Conservation (phyloP, 495 filamentous ascomycete genomes). For the Hypoxylon rickii region DNA sequence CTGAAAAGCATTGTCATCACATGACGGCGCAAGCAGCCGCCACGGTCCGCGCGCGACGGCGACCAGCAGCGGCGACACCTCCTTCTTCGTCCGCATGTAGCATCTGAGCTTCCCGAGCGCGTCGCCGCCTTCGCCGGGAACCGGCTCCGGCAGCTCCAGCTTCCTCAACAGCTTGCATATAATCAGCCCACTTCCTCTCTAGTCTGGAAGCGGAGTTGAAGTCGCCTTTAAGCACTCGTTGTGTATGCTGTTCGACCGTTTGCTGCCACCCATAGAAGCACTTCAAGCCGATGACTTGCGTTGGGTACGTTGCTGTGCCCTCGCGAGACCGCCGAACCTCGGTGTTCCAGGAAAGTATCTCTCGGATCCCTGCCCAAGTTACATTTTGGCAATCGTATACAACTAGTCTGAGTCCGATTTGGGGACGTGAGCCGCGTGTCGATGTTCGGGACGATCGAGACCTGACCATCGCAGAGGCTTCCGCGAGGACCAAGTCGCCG, state of each 20-base stretch:
- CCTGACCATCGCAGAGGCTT: constrained; percentile 78
- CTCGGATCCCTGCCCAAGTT: constrained; percentile 90
- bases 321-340: constrained; percentile 55
- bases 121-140: constrained; percentile 67
- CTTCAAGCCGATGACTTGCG: constrained; percentile 81
- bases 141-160: constrained; percentile 66
- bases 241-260: constrained; percentile 89
- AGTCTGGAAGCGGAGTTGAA: constrained; percentile 69
- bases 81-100: constrained; percentile 80
- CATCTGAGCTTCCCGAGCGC: constrained; percentile 76
- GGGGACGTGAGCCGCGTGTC: constrained; percentile 47
- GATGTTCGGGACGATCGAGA: constrained; percentile 60
- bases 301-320: constrained; percentile 58
- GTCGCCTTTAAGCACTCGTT: constrained; percentile 78
- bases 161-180: constrained; percentile 91
- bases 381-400: constrained; percentile 89
- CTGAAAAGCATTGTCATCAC: constrained; percentile 42
- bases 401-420: constrained; percentile 72
- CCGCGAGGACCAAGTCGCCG: constrained; percentile 83
- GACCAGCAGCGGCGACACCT: constrained; percentile 50
- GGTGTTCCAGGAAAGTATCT: constrained; percentile 82
- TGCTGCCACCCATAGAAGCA: constrained; percentile 96
- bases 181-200: constrained; percentile 90
- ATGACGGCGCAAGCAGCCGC: constrained; percentile 57
- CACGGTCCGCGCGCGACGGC: constrained; percentile 60